Percentiles rank a stretch among this genome's conserved stretches.
Conservation (phyloP, 495 filamentous ascomycete genomes). For the Collariella sp. region DNA sequence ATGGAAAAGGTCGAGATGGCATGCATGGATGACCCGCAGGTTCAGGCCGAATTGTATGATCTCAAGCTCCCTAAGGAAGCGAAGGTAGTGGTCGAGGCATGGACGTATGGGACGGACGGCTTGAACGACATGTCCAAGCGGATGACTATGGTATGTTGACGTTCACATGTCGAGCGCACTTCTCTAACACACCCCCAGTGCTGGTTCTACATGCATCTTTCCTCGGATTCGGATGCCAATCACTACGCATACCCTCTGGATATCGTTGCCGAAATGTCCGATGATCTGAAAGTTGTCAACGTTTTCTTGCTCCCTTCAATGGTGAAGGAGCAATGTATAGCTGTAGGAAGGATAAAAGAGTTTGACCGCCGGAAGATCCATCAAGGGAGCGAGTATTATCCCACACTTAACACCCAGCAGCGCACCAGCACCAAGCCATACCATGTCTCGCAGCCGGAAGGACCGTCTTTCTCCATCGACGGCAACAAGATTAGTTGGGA, state of each 20-base stretch:
- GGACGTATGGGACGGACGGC: conserved; percentile 51
- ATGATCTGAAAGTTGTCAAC: conserved; percentile 51
- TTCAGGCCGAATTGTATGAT: conserved; percentile 51
- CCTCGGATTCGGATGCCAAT: conserved; percentile 53
- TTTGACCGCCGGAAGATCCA: conserved; percentile 47
- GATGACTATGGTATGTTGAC: conserved; percentile 17
- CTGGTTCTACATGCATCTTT: conserved; percentile 55
- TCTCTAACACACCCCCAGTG: conserved; percentile 45
- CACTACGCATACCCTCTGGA: conserved; percentile 69
- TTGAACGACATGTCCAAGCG: conserved; percentile 14
- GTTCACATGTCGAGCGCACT: conserved; percentile 41
- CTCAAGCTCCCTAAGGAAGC: conserved; percentile 52
- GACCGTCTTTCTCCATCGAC: conserved; percentile 53
- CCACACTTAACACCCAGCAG: conserved; percentile 49
- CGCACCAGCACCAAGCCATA: conserved; percentile 61
- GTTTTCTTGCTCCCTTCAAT: conserved; percentile 51
- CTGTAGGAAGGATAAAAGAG: conserved; percentile 45
- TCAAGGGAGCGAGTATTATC: conserved; percentile 60
- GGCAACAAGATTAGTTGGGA: conserved; percentile 45
- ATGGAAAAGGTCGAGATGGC: conserved; percentile 48
- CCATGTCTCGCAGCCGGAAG: conserved; percentile 65
- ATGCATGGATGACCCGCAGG: conserved; percentile 45
- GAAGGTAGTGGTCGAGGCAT: conserved; percentile 54
- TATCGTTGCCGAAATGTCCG: conserved; percentile 65
- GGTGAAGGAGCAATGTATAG: conserved; percentile 3